Evolutionary conservation across 139 green algal species (phyloP), one percentile per base, ranked within the genome.

Genomic region (Auxenochlorella pyrenoidosa): DNA sequence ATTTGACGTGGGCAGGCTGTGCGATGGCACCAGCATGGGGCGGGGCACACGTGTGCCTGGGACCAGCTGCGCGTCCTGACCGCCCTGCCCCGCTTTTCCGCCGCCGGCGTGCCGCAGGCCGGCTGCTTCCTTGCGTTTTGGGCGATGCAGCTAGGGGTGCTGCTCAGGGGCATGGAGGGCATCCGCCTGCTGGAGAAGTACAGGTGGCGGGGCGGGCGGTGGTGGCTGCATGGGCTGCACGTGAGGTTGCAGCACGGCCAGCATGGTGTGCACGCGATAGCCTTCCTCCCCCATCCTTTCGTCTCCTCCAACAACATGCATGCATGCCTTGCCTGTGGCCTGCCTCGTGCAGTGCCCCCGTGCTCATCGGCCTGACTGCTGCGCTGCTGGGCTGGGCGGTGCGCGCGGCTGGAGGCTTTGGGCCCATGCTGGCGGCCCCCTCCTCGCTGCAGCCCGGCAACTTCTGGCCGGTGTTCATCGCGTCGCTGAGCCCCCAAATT

Each of bases 151-250:
- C 28, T 81, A 43, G 75, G 28, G 26, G 59, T 81, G 43, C 30
- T 81, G 43, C 44, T 94, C 60, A 80, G 87, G 1, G 95, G 95
- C 41, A 96, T 98, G 75, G 95, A 97, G 65, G 91, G 71, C 87
- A 98, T 98, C 76, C 92, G 91, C 12, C 51, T 87, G 21, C 41
- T 98, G 60, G 95, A 98, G 77, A 90, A 93, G 75, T 94, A 92
- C 89, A 90, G 54, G 54, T 63, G 54, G 54, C 2, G 15, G 54
- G 54, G 18, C 13, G 54, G 18, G 13, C 10, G 12, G 15, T 24
- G 54, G 54, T 24, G 54, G 54, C 16, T 63, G 2, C 54, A 63
- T 54, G n/a, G n/a, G n/a, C n/a, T n/a, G n/a, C n/a, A n/a, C n/a
- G n/a, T n/a, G n/a, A n/a, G n/a, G n/a, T n/a, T n/a, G n/a, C n/a